Conservation (phyloP, 768 basidiomycete species). For the Lactarius hengduanensis region DNA sequence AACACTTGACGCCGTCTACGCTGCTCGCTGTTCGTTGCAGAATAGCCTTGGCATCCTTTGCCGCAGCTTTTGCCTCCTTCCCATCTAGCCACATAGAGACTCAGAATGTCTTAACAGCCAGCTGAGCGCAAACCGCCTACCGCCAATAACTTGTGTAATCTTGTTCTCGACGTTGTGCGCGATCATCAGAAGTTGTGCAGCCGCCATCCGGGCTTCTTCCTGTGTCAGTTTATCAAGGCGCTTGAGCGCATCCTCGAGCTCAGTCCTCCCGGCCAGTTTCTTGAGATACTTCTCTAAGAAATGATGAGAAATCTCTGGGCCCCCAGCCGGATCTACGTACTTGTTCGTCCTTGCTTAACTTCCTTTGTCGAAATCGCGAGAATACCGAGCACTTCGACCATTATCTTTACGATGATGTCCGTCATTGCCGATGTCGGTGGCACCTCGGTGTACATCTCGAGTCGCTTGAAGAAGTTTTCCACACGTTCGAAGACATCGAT, state of each 20-base stretch:
- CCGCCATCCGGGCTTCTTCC: too few species aligned
- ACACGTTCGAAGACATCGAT: not conserved
- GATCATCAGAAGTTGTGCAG: too few species aligned
- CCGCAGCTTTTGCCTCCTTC: not conserved
- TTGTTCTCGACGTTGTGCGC: too few species aligned
- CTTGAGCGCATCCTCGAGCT: too few species aligned
- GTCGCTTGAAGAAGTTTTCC: conserved; percentile 1
- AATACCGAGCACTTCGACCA: not conserved
- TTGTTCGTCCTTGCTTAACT: not conserved
- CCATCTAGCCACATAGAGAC: not conserved
- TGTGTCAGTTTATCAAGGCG: too few species aligned
- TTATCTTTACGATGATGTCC: not conserved
- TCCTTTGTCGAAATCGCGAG: not conserved
- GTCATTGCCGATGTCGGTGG: not conserved
- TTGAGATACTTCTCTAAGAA: not conserved
- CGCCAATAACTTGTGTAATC: not conserved
- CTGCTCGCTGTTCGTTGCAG: not conserved
- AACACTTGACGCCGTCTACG: not conserved
- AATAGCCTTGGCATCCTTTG: not conserved
- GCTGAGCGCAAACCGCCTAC: not conserved
- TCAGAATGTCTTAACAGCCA: not conserved
- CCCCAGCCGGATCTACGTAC: not conserved
- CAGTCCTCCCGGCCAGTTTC: too few species aligned
- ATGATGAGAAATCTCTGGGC: not conserved
- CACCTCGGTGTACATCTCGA: not conserved